Conservation (phyloP, 495 filamentous ascomycete genomes). For the Hypomontagnella monticulosa region DNA sequence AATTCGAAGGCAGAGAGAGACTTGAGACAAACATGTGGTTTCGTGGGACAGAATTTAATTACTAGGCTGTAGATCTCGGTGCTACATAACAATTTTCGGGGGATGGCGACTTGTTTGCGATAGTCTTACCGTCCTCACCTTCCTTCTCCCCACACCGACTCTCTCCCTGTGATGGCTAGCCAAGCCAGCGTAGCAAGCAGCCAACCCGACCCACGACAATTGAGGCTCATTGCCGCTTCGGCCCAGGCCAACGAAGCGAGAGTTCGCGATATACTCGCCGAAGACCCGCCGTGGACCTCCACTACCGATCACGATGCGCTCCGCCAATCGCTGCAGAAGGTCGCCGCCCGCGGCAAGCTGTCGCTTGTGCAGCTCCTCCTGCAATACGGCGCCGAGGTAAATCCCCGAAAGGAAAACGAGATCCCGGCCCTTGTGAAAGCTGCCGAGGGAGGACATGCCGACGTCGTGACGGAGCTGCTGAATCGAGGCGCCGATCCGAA, state of each 20-base stretch:
- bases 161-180: slow-evolving; percentile 38
- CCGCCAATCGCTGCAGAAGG: slow-evolving; percentile 62
- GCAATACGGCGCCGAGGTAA: slow-evolving; percentile 62
- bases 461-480: slow-evolving; percentile 42
- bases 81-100: slow-evolving; percentile 5
- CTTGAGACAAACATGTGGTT: neutral
- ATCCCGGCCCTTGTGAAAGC: slow-evolving; percentile 46
- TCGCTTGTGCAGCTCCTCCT: slow-evolving; percentile 63
- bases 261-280: slow-evolving; percentile 45
- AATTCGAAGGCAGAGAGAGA: too few species aligned
- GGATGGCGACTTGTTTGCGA: slow-evolving; percentile 27
- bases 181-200: slow-evolving; percentile 48
- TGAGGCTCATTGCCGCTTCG: slow-evolving; percentile 46
- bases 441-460: slow-evolving; percentile 45
- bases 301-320: slow-evolving; percentile 45
- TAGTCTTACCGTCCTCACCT: slow-evolving; percentile 3
- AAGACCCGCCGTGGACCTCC: slow-evolving; percentile 45
- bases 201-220: slow-evolving; percentile 47
- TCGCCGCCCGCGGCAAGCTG: slow-evolving; percentile 65
- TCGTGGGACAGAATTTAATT: neutral
- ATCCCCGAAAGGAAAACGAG: slow-evolving; percentile 48
- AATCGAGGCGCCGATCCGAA: slow-evolving; percentile 43
- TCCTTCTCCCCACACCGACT: slow-evolving; percentile 1
- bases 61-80: slow-evolving; percentile 17
- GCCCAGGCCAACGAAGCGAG: slow-evolving; percentile 49